Evolutionary conservation across 106 monocot species (phyloP).

Genomic region (Dendrobium huoshanense): DNA sequence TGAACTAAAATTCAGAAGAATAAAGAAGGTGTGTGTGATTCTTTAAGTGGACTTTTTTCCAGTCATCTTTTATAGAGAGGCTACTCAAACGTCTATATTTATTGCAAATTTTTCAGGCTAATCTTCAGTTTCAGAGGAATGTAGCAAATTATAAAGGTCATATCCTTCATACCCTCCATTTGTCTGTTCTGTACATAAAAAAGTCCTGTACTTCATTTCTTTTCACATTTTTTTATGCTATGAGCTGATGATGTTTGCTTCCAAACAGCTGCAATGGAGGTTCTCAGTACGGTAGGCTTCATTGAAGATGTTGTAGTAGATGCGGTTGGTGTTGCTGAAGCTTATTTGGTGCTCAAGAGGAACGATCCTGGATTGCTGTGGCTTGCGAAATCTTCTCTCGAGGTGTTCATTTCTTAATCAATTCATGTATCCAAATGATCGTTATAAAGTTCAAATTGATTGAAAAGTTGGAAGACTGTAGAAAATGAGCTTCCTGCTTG

Average conservation of each 20-base stretch:
- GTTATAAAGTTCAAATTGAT: too few species aligned
- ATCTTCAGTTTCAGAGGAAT: slow-evolving; percentile 73
- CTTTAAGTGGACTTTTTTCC: background rate
- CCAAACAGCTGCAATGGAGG: slow-evolving; percentile 85
- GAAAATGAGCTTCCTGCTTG: too few species aligned
- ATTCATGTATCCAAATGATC: too few species aligned
- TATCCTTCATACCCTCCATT: background rate
- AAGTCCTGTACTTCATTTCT: background rate
- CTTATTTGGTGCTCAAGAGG: slow-evolving; percentile 71
- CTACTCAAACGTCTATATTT: background rate
- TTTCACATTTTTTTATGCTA: background rate
- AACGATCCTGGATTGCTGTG: slow-evolving; percentile 91
- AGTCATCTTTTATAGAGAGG: background rate
- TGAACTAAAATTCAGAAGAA: slow-evolving; percentile 60
- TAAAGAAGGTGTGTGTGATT: slow-evolving; percentile 51
- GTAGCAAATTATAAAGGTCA: slow-evolving; percentile 71
- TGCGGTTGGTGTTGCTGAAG: slow-evolving; percentile 54
- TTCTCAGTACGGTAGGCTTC: slow-evolving; percentile 70
- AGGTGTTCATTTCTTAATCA: slow-evolving; percentile 35
- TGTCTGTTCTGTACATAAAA: background rate
- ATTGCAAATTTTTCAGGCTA: slow-evolving; percentile 39
- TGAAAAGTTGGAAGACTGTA: too few species aligned
- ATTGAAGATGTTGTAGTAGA: slow-evolving; percentile 52
- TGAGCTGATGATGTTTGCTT: background rate
- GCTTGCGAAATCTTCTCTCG: slow-evolving; percentile 85